Conservation (phyloP, 352 stramenopile genomes). For the Stramenopiles sp. region DNA sequence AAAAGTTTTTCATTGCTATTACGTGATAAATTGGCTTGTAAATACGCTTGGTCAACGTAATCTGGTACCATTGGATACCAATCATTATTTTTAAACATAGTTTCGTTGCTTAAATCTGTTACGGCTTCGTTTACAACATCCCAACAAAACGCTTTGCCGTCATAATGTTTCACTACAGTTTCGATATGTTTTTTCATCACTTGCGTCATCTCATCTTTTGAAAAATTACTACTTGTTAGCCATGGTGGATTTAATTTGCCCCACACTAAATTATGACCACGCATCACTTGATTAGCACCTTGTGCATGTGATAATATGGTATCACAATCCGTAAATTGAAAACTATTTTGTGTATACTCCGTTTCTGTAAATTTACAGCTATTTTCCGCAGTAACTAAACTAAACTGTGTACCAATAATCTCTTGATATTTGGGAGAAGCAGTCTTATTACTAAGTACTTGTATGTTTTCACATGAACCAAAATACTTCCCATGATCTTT, state of each 20-base stretch:
- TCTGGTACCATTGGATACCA: not conserved
- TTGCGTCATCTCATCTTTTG: not conserved
- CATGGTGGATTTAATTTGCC: not conserved
- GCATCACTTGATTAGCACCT: not conserved
- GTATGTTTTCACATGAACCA: not conserved
- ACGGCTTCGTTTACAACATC: constrained; percentile 8
- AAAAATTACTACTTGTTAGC: not conserved
- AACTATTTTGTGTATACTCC: constrained; percentile 1
- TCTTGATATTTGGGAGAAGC: not conserved
- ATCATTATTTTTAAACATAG: constrained; percentile 1
- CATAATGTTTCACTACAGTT: not conserved
- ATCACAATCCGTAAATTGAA: not conserved
- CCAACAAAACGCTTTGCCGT: not conserved
- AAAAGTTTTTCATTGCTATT: not conserved
- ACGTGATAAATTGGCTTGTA: not conserved
- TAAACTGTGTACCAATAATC: not conserved
- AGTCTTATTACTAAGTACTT: not conserved
- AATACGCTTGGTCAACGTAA: not conserved
- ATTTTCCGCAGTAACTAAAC: not conserved
- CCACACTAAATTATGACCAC: constrained; percentile 1
- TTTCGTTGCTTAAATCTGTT: not conserved
- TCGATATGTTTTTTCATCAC: not conserved
- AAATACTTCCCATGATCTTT: not conserved
- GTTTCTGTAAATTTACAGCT: constrained; percentile 4
- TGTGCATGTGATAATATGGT: not conserved